These are phyloP conservation scores for Withania somnifera DNA, from an alignment of 305 asterid genomes.

Conservation along the genomic window DNA sequence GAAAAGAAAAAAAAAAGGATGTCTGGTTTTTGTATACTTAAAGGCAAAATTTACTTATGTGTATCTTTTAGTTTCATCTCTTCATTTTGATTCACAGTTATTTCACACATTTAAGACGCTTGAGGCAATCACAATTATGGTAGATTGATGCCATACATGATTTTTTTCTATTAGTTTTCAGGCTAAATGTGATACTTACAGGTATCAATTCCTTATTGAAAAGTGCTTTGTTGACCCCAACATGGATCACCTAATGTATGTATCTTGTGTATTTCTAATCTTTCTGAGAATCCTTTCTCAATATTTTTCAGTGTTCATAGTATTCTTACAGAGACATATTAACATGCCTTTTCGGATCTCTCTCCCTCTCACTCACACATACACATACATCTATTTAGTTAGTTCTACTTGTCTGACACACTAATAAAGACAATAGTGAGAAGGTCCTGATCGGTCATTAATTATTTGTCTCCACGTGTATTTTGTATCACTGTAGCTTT, in stretches of 20 bases:
- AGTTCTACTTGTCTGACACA: not conserved
- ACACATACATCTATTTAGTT: not conserved
- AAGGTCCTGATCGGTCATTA: not conserved
- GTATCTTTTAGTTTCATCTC: not conserved
- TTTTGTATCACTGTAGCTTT: constrained; percentile 54
- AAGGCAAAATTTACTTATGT: not conserved
- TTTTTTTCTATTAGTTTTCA: constrained; percentile 26
- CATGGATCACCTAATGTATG: constrained; percentile 87
- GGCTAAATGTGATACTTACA: constrained; percentile 94
- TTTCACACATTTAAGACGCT: not conserved
- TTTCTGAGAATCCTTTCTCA: not conserved
- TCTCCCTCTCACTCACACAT: not conserved
- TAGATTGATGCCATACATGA: not conserved
- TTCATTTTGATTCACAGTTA: not conserved
- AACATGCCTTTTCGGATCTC: not conserved
- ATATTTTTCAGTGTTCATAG: not conserved
- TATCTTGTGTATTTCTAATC: constrained; percentile 1
- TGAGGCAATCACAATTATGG: not conserved
- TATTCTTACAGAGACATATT: not conserved
- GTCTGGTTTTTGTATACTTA: not conserved
- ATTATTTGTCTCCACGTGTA: not conserved
- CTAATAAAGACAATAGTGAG: not conserved
- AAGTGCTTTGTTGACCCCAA: constrained; percentile 85
- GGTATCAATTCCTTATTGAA: constrained; percentile 91
- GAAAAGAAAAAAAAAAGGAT: not conserved